Base-by-base conservation (phyloP, 2,329 filamentous ascomycete species). In the Neurospora sp. region DNA sequence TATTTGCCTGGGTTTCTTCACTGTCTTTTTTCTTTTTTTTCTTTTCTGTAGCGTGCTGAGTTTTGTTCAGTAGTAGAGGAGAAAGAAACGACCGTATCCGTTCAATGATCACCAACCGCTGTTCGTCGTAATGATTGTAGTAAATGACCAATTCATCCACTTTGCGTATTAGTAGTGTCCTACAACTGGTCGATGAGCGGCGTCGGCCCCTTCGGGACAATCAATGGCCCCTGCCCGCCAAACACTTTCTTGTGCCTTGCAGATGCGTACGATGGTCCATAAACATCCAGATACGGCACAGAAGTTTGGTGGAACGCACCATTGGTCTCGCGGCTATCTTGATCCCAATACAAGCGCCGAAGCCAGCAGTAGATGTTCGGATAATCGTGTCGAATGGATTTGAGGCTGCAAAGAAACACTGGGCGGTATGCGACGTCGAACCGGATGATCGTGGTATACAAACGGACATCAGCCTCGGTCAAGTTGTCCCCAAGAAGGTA, bases 371-470 rank as follows among this genome's bases (percentile, higher is more conserved):
- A 89, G 66, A 93, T 79, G 46, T 84, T 80, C 3, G 90, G 91
- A 75, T 88, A 90, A 74, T 90, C 87, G 73, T 89, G 82, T 3
- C 88, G 81, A 70, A 91, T 87, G 75, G 86, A 88, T 74, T 85
- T 87, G 19, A 90, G 75, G 72, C 90, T 91, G 74, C 88, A 90
- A 75, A 84, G 82, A 76, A 91, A 90, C 38, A 90, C 85, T 72
- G 88, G 85, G 43, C 90, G 83, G 73, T 92, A 93, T 0, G 89
- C 89, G 0, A 86, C 82, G 73, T 93, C 91, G 75, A 93, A 93
- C 2, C 90, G 85, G 13, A 85, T 80, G 46, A 91, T 84, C 0
- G 90, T 92, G 1, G 89, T 87, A 77, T 85, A 91, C 15, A 92
- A 80, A 10, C 90, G 82, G 42, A 93, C 84, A 75, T 93, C 91